Evolutionary conservation across 352 stramenopile species (phyloP).

Genomic region (Globisporangium echinulatum): DNA sequence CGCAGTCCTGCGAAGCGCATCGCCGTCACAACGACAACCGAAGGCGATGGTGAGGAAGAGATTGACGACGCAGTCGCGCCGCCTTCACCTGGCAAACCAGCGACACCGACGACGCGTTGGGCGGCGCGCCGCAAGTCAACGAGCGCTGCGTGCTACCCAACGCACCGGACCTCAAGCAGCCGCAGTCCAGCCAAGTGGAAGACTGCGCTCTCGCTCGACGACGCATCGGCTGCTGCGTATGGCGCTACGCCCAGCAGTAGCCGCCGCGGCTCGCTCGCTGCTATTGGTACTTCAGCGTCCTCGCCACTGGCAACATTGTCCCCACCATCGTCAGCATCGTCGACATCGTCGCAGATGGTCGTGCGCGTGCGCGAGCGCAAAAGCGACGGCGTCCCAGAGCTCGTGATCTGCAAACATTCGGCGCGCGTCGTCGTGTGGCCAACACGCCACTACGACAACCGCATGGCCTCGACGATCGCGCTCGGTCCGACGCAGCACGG

Average conservation of each 20-base stretch:
- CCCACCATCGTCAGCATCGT: constrained; percentile 12
- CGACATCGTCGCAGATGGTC: constrained; percentile 31
- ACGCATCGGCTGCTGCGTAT: constrained; percentile 2
- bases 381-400: constrained; percentile 39
- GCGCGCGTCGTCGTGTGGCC: constrained; percentile 38
- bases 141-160: constrained; percentile 23
- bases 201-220: background rate
- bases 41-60: background rate
- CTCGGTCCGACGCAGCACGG: constrained; percentile 69
- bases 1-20: constrained; percentile 40
- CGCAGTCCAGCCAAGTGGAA: constrained; percentile 12
- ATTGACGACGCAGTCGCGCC: background rate
- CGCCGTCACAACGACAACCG: background rate
- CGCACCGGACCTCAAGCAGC: background rate
- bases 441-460: constrained; percentile 41
- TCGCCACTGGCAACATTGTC: too few relatives aligned
- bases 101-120: constrained; percentile 14
- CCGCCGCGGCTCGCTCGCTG: background rate
- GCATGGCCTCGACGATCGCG: constrained; percentile 24
- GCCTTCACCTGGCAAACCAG: background rate
- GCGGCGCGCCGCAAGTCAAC: constrained; percentile 49
- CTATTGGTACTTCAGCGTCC: too few relatives aligned
- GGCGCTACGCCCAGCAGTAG: background rate
- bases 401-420: constrained; percentile 59
- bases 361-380: constrained; percentile 45